Base-by-base conservation (phyloP, 306 rosid species). In the Lathyrus sativus region DNA sequence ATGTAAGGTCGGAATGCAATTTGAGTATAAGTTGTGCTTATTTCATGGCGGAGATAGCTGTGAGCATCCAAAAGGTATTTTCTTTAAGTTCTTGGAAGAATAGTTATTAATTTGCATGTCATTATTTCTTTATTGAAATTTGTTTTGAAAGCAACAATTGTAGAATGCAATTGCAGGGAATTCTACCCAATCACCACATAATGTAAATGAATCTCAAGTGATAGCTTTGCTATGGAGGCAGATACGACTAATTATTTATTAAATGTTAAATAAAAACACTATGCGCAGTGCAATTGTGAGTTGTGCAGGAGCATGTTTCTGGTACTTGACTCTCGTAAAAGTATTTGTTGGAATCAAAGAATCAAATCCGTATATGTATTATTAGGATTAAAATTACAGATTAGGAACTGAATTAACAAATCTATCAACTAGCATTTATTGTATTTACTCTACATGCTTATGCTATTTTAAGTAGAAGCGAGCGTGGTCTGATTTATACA, bases 1-100 rank as follows among this genome's bases (percentile, higher is more conserved):
- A 81, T 63, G 96, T 87, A 46, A 88, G 91, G 77, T 79, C 89
- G 38, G 93, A 88, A 82, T 79, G 87, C 83, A 92, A 92, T 82
- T 79, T 92, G 77, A 85, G 68, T 9, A 65, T 88, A 64, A 86
- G 90, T 83, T 85, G 96, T 70, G 86, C 89, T 69, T 89, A 83
- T 86, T 86, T 88, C 80, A 88, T 90, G 87, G 91, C 86, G 59
- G 98, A 92, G 82, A 76, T 88, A 77, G 91, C 98, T 71, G 85
- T 92, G 96, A 88, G 93, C 91, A 83, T 92, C 69, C 80, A 43
- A 72, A 92, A 89, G 96, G 98, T 92, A 86, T 67, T 60, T 77
- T 72, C 74, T 84, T 68, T 51, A 45, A 66, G 68, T 70, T 39
- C 45, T 12, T 61, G 62, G n/a, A 60, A 60, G 45, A 49, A 39